Evolutionary conservation across 257 asterid genomes (phyloP), one percentile per base, ranked within the genome.

Genomic region (Solanum appendiculatum): DNA sequence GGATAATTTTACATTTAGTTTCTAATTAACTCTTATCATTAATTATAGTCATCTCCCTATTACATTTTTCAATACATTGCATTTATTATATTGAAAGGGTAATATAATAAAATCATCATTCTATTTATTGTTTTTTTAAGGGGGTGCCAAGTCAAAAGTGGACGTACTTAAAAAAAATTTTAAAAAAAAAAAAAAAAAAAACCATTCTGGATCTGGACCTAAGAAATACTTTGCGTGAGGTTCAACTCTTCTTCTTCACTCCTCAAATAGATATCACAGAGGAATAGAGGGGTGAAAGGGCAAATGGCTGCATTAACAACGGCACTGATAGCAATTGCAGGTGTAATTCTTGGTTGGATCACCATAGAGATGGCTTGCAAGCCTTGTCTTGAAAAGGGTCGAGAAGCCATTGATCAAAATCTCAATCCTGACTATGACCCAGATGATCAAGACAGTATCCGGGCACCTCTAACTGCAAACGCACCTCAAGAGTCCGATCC

Each of bases 391-490:
- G 99, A 94, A 31, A 94, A 87, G 78, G 99, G 98, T 18, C 98
- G 99, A 70, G 94, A 94, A 86, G 98, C 97, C 85, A 93, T 97
- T 33, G 98, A 97, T 91, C 98, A 95, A 13, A 94, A 90, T 85
- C 98, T 96, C 87, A 92, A 96, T 91, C 99, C 99, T 1, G 97
- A 94, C 85, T 94, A 94, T 91, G 99, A 95, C 84, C 98, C 98
- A 66, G 99, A 96, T 83, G 88, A 89, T 6, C 77, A 66, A 36
- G 63, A 83, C 87, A 51, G 8, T 91, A 85, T 92, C 46, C 89
- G 91, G 85, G 96, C 94, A 27, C 98, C 98, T 56, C 94, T 96
- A n/a, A 60, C 80, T 70, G 87, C 90, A 18, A 91, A 89, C 34
- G 89, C 89, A 14, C 33, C 88, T 74, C 11, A 54, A 87, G 80